A percentile compares a stretch with the other conserved stretches of the same genome.
Evolutionary conservation across 176 grass and related monocot genomes (phyloP).

Genomic region (Oryza punctata): DNA sequence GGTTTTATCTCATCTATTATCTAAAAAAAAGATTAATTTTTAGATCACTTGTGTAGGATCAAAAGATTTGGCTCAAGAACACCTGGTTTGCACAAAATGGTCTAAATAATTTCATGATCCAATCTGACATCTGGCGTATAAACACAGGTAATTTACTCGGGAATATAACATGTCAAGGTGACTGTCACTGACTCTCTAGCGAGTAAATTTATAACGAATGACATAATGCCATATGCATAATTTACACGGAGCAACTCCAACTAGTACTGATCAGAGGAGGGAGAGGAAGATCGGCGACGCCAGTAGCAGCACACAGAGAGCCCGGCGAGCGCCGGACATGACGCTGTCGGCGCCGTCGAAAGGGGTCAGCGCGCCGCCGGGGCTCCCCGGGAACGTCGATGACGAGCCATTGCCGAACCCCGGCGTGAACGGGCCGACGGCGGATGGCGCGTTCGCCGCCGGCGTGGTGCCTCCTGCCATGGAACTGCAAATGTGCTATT

Average conservation of each 20-base stretch:
- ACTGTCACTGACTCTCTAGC: neutral
- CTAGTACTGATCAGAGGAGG: constrained; percentile 3
- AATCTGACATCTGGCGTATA: constrained; percentile 22
- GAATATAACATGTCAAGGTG: neutral
- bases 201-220: constrained; percentile 18
- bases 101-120: neutral
- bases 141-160: neutral
- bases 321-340: constrained; percentile 26
- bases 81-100: neutral
- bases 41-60: neutral
- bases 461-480: constrained; percentile 42
- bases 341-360: constrained; percentile 30
- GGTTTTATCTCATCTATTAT: no score
- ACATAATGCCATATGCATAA: constrained; percentile 1
- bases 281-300: constrained; percentile 27
- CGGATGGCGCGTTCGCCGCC: constrained; percentile 39
- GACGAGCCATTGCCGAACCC: constrained; percentile 1
- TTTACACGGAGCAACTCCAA: constrained; percentile 2
- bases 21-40: neutral
- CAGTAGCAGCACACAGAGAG: constrained; percentile 33
- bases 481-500: constrained; percentile 14
- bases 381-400: constrained; percentile 27
- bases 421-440: constrained; percentile 48
- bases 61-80: neutral
- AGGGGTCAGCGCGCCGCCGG: constrained; percentile 13